Percentiles rank a stretch among this genome's conserved stretches.
Evolutionary conservation across 2,329 filamentous ascomycete species (phyloP).

Genomic region (Neophaeococcomyces aloes): DNA sequence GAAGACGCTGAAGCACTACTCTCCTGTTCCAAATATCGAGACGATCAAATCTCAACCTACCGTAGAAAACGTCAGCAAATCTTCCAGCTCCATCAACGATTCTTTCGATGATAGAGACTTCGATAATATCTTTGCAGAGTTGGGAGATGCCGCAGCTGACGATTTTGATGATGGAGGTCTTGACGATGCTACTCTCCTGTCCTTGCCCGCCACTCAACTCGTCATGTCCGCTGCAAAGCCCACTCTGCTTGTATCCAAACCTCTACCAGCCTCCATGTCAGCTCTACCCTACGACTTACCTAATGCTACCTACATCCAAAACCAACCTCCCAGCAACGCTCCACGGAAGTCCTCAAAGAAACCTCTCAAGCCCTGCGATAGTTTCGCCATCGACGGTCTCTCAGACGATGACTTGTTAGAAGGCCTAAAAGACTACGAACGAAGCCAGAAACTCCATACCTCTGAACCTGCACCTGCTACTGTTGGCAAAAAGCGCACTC

Average conservation of each 20-base stretch:
- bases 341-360: not conserved
- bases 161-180: not conserved
- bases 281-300: not conserved
- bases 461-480: not conserved
- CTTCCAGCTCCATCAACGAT: not conserved
- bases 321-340: not conserved
- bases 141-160: not conserved
- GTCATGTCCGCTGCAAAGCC: not conserved
- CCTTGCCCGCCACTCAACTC: constrained; percentile 1
- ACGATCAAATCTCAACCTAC: not conserved
- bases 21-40: not conserved
- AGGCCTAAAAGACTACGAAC: constrained; percentile 4
- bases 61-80: not conserved
- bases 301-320: too few species aligned
- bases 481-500: not conserved
- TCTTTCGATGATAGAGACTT: not conserved
- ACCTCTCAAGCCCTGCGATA: constrained; percentile 6
- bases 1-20: not conserved
- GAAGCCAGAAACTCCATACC: not conserved
- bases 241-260: not conserved
- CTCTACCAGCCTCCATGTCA: not conserved
- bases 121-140: constrained; percentile 4
- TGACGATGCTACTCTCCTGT: constrained; percentile 4
- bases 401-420: constrained; percentile 4
- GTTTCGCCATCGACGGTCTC: constrained; percentile 5